A percentile compares a stretch with the other conserved stretches of the same genome.
Conservation (phyloP, 208 protist species). For the Trypanosoma caninum region DNA sequence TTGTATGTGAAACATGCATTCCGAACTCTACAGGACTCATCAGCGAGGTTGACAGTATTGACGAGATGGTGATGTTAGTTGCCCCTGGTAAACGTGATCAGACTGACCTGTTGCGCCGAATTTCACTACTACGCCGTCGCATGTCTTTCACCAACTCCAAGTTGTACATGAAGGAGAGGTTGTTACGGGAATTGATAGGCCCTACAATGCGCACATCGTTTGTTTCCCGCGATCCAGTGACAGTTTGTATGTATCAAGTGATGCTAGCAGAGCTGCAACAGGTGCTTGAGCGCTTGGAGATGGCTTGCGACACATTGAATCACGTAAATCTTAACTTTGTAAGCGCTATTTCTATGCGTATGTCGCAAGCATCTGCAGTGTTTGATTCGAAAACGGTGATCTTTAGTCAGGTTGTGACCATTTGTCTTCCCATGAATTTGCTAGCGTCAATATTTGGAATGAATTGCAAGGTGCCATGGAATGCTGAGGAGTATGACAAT, state of each 20-base stretch:
- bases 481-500: slow-evolving; percentile 44
- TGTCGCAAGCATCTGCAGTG: slow-evolving; percentile 81
- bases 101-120: slow-evolving; percentile 74
- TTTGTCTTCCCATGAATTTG: slow-evolving; percentile 84
- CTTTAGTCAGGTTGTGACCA: slow-evolving; percentile 72
- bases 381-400: slow-evolving; percentile 80
- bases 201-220: slow-evolving; percentile 73
- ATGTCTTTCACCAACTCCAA: slow-evolving; percentile 52
- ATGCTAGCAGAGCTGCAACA: slow-evolving; percentile 53
- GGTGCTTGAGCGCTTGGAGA: slow-evolving; percentile 70
- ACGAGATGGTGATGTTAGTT: slow-evolving; percentile 88
- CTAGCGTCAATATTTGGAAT: slow-evolving; percentile 85
- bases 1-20: slow-evolving; percentile 62
- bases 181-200: slow-evolving; percentile 64
- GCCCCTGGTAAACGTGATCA: slow-evolving; percentile 76
- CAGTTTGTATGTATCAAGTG: slow-evolving; percentile 10
- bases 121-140: slow-evolving; percentile 70
- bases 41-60: slow-evolving; percentile 78
- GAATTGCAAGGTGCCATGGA: slow-evolving; percentile 86
- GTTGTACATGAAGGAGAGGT: slow-evolving; percentile 76
- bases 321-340: slow-evolving; percentile 87
- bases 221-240: slow-evolving; percentile 21
- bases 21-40: slow-evolving; percentile 68
- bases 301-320: slow-evolving; percentile 72
- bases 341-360: slow-evolving; percentile 74